Conservation (phyloP, 305 asterid genomes). For the Rubia peregrina region DNA sequence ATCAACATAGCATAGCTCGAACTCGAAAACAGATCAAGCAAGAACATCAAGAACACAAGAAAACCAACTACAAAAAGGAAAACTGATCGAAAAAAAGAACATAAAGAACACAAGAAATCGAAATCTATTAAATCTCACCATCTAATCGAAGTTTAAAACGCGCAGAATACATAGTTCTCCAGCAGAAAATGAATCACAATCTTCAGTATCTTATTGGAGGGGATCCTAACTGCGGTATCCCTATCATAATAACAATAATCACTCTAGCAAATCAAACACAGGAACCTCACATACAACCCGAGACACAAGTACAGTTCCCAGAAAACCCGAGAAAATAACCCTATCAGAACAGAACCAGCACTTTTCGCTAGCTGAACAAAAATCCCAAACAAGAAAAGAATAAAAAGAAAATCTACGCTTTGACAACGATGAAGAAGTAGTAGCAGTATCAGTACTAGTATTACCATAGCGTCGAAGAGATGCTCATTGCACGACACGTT, state of each 20-base stretch:
- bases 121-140: conserved; percentile 3
- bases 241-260: conserved; percentile 49
- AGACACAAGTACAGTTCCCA: conserved; percentile 37
- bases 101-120: not conserved
- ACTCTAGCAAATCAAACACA: conserved; percentile 45
- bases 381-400: conserved; percentile 26
- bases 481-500: conserved; percentile 26
- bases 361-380: conserved; percentile 24
- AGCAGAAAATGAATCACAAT: conserved; percentile 30
- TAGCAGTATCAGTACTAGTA: conserved; percentile 33
- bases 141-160: conserved; percentile 19
- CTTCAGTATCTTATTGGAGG: conserved; percentile 40
- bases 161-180: conserved; percentile 27
- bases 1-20: too few relatives aligned
- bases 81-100: not conserved
- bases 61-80: not conserved
- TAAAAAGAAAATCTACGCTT: conserved; percentile 39
- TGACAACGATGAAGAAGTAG: conserved; percentile 15
- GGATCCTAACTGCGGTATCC: conserved; percentile 38
- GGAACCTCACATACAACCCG: conserved; percentile 48
- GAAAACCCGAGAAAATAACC: conserved; percentile 20
- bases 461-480: conserved; percentile 40
- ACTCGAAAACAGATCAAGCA: too few relatives aligned
- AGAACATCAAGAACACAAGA: too few relatives aligned
- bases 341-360: conserved; percentile 26